phyloP scores from a whole-genome alignment of 208 protist genomes.

The Crithidia fasciculata region DNA sequence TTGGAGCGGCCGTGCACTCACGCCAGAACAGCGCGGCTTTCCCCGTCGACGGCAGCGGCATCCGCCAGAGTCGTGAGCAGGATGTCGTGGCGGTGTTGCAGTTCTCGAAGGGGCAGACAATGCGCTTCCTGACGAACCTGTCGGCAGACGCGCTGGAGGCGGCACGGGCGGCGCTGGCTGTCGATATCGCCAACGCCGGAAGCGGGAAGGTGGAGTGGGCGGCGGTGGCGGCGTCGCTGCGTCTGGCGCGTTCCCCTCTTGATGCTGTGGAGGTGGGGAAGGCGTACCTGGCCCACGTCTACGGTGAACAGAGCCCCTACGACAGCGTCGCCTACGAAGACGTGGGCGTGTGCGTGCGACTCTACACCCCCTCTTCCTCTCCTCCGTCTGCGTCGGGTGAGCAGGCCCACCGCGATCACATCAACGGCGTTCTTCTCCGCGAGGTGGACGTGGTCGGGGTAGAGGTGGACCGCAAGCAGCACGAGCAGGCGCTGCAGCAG shows the following conservation, averaged over 20 bases:
- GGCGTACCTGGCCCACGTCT: slow-evolving; percentile 53
- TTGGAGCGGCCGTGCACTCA: slow-evolving; percentile 5
- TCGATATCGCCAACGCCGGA: neutral
- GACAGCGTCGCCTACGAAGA: slow-evolving; percentile 53
- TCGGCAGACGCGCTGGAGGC: slow-evolving; percentile 1
- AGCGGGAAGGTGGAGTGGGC: neutral
- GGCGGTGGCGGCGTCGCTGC: neutral
- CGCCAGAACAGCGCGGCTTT: slow-evolving; percentile 15
- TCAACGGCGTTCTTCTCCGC: slow-evolving; percentile 57
- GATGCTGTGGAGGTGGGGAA: slow-evolving; percentile 31
- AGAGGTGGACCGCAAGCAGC: slow-evolving; percentile 33
- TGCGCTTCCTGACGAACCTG: slow-evolving; percentile 48
- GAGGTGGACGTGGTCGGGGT: slow-evolving; percentile 33
- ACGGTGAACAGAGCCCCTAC: slow-evolving; percentile 44
- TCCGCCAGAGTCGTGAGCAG: slow-evolving; percentile 14
- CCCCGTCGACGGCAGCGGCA: slow-evolving; percentile 1
- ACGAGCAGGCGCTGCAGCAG: slow-evolving; percentile 24
- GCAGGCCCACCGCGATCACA: slow-evolving; percentile 17
- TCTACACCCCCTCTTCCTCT: slow-evolving; percentile 13
- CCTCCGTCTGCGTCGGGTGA: slow-evolving; percentile 3
- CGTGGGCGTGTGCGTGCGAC: slow-evolving; percentile 49
- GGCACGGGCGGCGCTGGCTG: neutral
- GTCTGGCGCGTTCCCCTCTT: neutral
- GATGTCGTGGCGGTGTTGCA: slow-evolving; percentile 45
- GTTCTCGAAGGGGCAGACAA: slow-evolving; percentile 50